A percentile compares a stretch with the other conserved stretches of the same genome.
These are phyloP conservation scores for Sporobolomyces roseus DNA, from an alignment of 768 basidiomycete genomes.

Conservation along the genomic window DNA sequence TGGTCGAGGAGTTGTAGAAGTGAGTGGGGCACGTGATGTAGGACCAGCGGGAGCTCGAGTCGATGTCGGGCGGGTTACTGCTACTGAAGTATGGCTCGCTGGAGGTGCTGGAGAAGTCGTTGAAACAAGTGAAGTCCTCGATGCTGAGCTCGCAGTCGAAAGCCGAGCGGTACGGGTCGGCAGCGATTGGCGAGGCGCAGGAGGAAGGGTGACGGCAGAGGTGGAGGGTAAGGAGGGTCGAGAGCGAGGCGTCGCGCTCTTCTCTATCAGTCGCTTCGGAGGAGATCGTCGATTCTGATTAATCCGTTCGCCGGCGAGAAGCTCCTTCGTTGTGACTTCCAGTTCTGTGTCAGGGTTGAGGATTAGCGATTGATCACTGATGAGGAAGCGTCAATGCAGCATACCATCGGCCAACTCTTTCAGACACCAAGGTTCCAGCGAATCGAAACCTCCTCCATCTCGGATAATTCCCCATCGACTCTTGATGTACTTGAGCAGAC, in stretches of 20 bases:
- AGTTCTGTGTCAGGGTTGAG: slow-evolving; percentile 51
- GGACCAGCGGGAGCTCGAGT: not conserved
- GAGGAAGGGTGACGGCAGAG: not conserved
- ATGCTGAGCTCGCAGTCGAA: slow-evolving; percentile 16
- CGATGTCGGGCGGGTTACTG: not conserved
- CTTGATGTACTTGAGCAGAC: slow-evolving; percentile 68
- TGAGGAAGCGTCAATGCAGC: slow-evolving; percentile 45
- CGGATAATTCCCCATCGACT: slow-evolving; percentile 72
- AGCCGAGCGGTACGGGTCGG: slow-evolving; percentile 1
- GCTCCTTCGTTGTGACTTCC: slow-evolving; percentile 72
- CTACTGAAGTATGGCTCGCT: not conserved
- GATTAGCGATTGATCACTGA: slow-evolving; percentile 50
- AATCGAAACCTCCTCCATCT: slow-evolving; percentile 72
- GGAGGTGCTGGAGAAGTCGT: not conserved
- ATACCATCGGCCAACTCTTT: slow-evolving; percentile 79
- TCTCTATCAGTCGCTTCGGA: not conserved
- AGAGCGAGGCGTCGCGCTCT: not conserved
- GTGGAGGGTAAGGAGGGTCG: not conserved
- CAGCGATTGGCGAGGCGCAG: slow-evolving; percentile 2
- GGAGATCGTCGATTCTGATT: slow-evolving; percentile 13
- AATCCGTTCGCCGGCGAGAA: slow-evolving; percentile 51
- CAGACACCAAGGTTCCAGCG: slow-evolving; percentile 78
- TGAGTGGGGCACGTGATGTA: not conserved
- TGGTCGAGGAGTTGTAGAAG: slow-evolving; percentile 2
- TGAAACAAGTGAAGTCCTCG: not conserved